phyloP scores from a whole-genome alignment of 2,329 filamentous ascomycete genomes.

The Zalaria obscura region DNA sequence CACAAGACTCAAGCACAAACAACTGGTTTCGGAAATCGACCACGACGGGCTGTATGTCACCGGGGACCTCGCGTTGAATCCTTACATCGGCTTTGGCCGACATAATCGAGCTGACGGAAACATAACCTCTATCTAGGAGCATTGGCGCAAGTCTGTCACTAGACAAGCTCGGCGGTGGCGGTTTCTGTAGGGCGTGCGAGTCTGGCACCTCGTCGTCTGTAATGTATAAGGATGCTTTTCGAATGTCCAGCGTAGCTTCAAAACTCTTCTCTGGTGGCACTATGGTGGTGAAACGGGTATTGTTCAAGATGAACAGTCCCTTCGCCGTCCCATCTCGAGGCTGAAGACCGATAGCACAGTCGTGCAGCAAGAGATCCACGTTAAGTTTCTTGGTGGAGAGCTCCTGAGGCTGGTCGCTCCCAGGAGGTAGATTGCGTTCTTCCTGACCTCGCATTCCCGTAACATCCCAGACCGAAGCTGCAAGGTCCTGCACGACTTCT shows the following conservation, averaged over 20 bases:
- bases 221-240: conserved; percentile 69
- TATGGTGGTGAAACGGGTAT: conserved; percentile 56
- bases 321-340: conserved; percentile 65
- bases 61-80: conserved; percentile 39
- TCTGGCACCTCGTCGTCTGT: conserved; percentile 48
- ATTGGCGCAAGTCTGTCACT: conserved; percentile 24
- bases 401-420: neutral
- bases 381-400: conserved; percentile 30
- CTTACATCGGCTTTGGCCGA: conserved; percentile 58
- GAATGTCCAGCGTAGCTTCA: conserved; percentile 51
- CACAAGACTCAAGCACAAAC: conserved; percentile 84
- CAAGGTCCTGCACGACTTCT: conserved; percentile 61
- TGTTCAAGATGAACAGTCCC: conserved; percentile 62
- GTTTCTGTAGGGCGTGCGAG: neutral
- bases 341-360: conserved; percentile 75
- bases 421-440: neutral
- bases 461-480: conserved; percentile 51
- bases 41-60: conserved; percentile 54
- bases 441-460: conserved; percentile 8
- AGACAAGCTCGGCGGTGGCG: neutral
- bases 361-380: conserved; percentile 61
- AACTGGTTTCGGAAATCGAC: conserved; percentile 76
- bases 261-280: conserved; percentile 53
- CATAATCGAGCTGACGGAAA: conserved; percentile 76
- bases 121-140: conserved; percentile 55